Evolutionary conservation across 1,284 basidiomycete species (phyloP), one percentile per base, ranked within the genome.

Genomic region (Cryptococcus sp.): DNA sequence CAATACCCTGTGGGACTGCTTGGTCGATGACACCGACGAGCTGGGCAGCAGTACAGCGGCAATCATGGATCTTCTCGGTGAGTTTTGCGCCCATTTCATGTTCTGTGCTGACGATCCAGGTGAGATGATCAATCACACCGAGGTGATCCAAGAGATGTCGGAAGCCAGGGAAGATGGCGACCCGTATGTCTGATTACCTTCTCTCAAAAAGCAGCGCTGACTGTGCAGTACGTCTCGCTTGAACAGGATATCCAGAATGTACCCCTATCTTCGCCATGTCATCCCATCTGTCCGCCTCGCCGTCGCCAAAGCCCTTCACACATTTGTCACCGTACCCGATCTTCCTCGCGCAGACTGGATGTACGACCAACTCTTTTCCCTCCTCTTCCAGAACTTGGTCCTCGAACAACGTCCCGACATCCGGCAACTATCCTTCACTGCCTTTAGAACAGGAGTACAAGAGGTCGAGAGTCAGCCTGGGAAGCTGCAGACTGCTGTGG

Each of bases 191-290:
- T 44, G 33, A 33, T 14, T 41, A 12, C 53, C 89, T 79, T 81
- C 5, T 4, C 14, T 7, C 24, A 22, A 21, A 28, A 6, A 43
- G 4, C 32, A 3, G 7, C 16, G 5, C 38, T 41, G 21, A 34
- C 39, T 21, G 25, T 10, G 14, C 39, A 48, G 47, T 4, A 41
- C 12, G 9, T 41, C 51, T 16, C 31, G 43, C 4, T 23, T 14
- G 11, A 34, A 43, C n/a, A 80, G 97, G 42, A 87, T 95, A 14
- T 86, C 90, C 2, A 87, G 85, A 0, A 77, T 97, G 16, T 98
- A 91, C 73, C 89, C 93, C 2, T 98, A 95, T 78, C 94, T 98
- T 76, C 86, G 95, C 11, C 95, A 99, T 72, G 95, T 94, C 0
- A 98, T 99, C 63, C 76, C 87, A 0, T 86, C 85, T 56, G 95